Conservation (phyloP, 257 asterid genomes). For the Nicotiana attenuata region DNA sequence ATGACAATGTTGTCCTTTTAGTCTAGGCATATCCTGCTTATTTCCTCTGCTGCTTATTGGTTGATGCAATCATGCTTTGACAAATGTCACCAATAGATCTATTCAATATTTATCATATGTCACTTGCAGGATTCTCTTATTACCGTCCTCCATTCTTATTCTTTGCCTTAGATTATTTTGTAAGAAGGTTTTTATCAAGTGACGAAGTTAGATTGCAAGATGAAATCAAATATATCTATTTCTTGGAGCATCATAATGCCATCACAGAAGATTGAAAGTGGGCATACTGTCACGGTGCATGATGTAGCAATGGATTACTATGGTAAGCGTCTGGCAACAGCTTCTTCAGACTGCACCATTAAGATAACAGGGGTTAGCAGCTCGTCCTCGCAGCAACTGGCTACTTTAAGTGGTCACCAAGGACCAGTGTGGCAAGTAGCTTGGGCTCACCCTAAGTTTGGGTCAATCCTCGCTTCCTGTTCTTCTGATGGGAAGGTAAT, state of each 20-base stretch:
- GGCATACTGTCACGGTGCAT: constrained; percentile 63
- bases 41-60: neutral
- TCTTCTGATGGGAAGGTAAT: constrained; percentile 68
- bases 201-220: neutral
- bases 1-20: neutral
- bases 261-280: constrained; percentile 61
- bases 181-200: neutral
- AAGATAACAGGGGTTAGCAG: constrained; percentile 51
- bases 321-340: constrained; percentile 77
- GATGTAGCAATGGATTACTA: constrained; percentile 69
- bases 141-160: neutral
- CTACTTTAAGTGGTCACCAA: constrained; percentile 60
- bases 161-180: neutral
- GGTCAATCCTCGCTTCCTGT: constrained; percentile 71
- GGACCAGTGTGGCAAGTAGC: constrained; percentile 83
- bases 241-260: constrained; percentile 25
- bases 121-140: neutral
- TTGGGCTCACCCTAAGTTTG: constrained; percentile 82
- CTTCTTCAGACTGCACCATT: constrained; percentile 64
- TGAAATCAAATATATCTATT: neutral
- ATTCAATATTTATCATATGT: neutral
- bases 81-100: neutral
- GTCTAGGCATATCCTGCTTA: neutral
- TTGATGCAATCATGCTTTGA: neutral
- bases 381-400: constrained; percentile 60